Evolutionary conservation across 106 monocot species (phyloP), one percentile per base, ranked within the genome.

Genomic region (Posidonia australis): DNA sequence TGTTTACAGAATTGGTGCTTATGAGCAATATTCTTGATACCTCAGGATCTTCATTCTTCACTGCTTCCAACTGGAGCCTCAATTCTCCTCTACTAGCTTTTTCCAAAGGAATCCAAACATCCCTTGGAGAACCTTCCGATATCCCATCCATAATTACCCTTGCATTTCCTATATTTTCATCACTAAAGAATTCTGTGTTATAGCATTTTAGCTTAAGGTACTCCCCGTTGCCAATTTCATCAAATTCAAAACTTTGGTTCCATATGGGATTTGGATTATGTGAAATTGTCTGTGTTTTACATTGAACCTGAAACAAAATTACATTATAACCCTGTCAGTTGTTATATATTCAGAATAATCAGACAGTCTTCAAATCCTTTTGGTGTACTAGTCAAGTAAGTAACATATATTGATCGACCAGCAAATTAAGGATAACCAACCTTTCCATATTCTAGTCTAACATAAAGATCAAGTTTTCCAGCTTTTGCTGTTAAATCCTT

Each of bases 51-150:
- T 86, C 80, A 54, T 45, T 83, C 57, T 79, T 82, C 28, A 84
- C 27, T 17, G 76, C 79, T 71, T 96, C 80, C 30, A 96, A 74
- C 48, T 84, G 80, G 7, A 96, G 71, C 72, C 87, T 86, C 66
- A 96, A 10, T 60, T 96, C 96, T 59, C 90, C 96, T 14, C 84
- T 84, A 60, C 32, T 75, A 29, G 78, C 87, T 64, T 90, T 96
- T 67, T 96, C 96, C 55, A 96, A 84, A 19, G 96, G 96, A 46
- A 90, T 74, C 84, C 87, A 96, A 1, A 77, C 80, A 70, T 90
- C 90, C 63, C 80, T 78, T n/a, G 69, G 65, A 16, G 76, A 68
- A 44, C 70, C 87, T 51, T 96, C 87, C 52, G 70, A 13, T 68
- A 90, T 72, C 29, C 96, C 96, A 58, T 96, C 87, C 60, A 87